Base-by-base conservation (phyloP, 352 stramenopile genomes). In the Achlya hypogyna region DNA sequence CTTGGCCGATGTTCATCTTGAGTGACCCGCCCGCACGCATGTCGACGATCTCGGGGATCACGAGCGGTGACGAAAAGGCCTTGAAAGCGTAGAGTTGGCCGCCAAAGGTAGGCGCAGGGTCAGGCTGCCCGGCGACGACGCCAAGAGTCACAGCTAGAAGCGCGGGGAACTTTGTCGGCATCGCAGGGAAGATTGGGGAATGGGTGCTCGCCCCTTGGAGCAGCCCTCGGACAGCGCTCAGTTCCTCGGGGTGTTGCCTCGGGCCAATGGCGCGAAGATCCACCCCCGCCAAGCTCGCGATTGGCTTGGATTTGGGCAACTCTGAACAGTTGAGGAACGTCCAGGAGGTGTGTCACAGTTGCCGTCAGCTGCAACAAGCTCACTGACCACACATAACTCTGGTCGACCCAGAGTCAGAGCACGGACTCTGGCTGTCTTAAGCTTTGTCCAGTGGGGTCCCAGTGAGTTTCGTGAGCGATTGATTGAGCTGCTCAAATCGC, bases 21-120 rank as follows among this genome's bases (percentile, higher is more conserved):
- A 80, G 62, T 12, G 42, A 25, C 22, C 75, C 74, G n/a, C 76
- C 76, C 1, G 47, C 64, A 34, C 69, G 75, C 56, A 77, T 76
- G 53, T 82, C 74, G n/a, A 82, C 69, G 9, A 80, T 69, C 38
- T 77, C 63, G 2, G 76, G 76, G 52, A 79, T 73, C 56, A 62
- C 52, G 35, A 82, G 67, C 31, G 64, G 58, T 6, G 68, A 75
- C 23, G 27, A 56, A 49, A 74, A 82, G n/a, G 76, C 68, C 6
- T 65, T 42, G 34, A 38, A 38, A 1, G 25, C 49, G 31, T 56
- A 56, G 25, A 56, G 31, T 16, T 12, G 10, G 18, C 49, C 49
- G 31, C 31, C 49, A 20, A 22, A 56, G 10, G 49, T 56, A 10
- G 49, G 49, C 10, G 16, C 31, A n/a, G 49, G 49, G 12, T 12